Base-by-base conservation (phyloP, 257 asterid genomes). In the Solanum okadae region DNA sequence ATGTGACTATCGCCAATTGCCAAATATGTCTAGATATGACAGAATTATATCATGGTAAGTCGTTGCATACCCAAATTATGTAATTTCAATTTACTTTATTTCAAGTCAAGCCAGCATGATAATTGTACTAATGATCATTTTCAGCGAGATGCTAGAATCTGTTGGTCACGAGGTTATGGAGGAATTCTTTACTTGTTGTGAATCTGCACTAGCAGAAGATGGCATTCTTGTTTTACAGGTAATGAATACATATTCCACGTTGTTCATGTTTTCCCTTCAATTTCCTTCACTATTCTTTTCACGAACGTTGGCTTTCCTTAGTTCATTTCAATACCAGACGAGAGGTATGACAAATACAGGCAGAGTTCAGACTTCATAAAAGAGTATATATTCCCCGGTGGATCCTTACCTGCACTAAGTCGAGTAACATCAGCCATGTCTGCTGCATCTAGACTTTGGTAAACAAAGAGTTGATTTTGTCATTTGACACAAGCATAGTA, bases 111-210 rank as follows among this genome's bases (percentile, higher is more conserved):
- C 67, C 71, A 3, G 34, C 27, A 15, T 37, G 18, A 71, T 70
- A 65, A 71, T 68, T 40, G 27, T 61, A 15, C 46, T n/a, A 34
- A 8, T 88, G 11, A 89, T 84, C 44, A 35, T 87, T 85, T 92
- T 88, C 96, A 95, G 99, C 89, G 99, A 96, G 95, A 97, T 95
- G 99, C 88, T 97, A 90, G 99, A 97, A 94, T 95, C 96, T 33
- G 98, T 95, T 65, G 98, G 98, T 31, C 99, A 97, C 79, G 98
- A 97, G 87, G 96, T 83, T 79, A 95, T 95, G 97, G 98, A 93
- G 79, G 94, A 94, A 52, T 97, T 93, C 33, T 97, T 97, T 44
- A 73, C 92, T 61, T 90, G 95, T 63, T 95, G 98, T 79, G 97
- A 96, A 84, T 94, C 93, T 31, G 90, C 88, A 44, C 86, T 97